Evolutionary conservation across 768 basidiomycete genomes (phyloP).

Genomic region (Lactifluus subvellereus): DNA sequence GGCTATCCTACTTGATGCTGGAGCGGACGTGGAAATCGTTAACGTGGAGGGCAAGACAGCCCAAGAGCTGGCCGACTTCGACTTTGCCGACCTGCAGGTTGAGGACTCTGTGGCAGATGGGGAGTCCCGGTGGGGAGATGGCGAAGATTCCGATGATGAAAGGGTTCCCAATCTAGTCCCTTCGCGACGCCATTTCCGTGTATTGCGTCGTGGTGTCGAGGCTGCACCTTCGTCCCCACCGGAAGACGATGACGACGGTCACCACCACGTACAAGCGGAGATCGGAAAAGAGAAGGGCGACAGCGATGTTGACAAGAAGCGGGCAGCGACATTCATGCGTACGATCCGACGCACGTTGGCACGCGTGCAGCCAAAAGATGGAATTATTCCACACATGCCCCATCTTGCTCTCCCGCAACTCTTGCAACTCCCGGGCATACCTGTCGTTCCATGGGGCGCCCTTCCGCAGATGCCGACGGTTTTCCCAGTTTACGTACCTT

Average conservation of each 20-base stretch:
- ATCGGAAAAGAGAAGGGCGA: slow-evolving; percentile 23
- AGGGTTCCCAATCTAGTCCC: slow-evolving; percentile 21
- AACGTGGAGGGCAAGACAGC: slow-evolving; percentile 66
- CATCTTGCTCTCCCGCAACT: slow-evolving; percentile 37
- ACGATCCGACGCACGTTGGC: slow-evolving; percentile 72
- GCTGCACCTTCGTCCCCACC: slow-evolving; percentile 7
- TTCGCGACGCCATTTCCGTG: slow-evolving; percentile 14
- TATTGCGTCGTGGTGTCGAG: slow-evolving; percentile 11
- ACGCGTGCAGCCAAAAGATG: slow-evolving; percentile 49
- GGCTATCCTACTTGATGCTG: slow-evolving; percentile 62
- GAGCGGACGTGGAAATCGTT: slow-evolving; percentile 75
- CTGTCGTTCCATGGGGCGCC: slow-evolving; percentile 35
- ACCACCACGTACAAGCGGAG: neutral
- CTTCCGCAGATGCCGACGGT: slow-evolving; percentile 70
- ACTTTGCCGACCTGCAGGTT: slow-evolving; percentile 38
- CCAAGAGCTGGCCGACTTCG: slow-evolving; percentile 47
- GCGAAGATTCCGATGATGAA: slow-evolving; percentile 53
- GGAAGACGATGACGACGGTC: slow-evolving; percentile 2
- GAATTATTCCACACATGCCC: slow-evolving; percentile 51
- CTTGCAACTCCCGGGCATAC: slow-evolving; percentile 45
- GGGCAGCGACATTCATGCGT: slow-evolving; percentile 50
- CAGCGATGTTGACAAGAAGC: slow-evolving; percentile 29
- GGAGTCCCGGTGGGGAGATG: slow-evolving; percentile 65
- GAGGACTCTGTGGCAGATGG: slow-evolving; percentile 34
- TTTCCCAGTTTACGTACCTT: slow-evolving; percentile 74